A percentile compares a stretch with the other conserved stretches of the same genome.
These are phyloP conservation scores for Fagopyrum esculentum DNA, from an alignment of 148 eudicot species.

Conservation along the genomic window DNA sequence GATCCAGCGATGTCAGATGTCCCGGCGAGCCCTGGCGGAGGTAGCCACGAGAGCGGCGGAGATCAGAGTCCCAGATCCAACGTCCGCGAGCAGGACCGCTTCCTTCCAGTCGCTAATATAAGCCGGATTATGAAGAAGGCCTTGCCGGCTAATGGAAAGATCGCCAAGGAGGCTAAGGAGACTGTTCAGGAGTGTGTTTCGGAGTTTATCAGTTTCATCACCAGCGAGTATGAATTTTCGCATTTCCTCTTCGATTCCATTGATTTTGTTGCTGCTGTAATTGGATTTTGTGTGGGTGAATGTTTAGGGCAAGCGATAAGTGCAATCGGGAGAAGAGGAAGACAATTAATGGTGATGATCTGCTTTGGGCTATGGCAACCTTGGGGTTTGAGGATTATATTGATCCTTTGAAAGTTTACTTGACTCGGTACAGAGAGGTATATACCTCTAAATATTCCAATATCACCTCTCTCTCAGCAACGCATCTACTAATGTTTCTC, in stretches of 20 bases:
- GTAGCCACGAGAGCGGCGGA: constrained; percentile 34
- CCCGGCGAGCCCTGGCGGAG: constrained; percentile 34
- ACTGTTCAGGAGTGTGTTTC: constrained; percentile 45
- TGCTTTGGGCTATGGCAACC: constrained; percentile 93
- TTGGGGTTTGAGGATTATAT: constrained; percentile 90
- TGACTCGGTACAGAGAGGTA: constrained; percentile 81
- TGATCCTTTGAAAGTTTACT: constrained; percentile 80
- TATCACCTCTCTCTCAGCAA: neutral
- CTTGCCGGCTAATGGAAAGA: constrained; percentile 40
- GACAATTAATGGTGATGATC: constrained; percentile 96
- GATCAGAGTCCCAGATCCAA: constrained; percentile 37
- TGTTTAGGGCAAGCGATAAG: constrained; percentile 79
- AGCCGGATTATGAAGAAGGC: constrained; percentile 44
- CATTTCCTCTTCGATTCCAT: neutral
- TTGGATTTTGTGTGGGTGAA: neutral
- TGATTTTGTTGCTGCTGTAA: neutral
- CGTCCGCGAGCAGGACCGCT: constrained; percentile 39
- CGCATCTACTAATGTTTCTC: neutral
- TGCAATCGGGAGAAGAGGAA: constrained; percentile 92
- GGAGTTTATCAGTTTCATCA: constrained; percentile 42
- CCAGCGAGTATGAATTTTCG: constrained; percentile 34
- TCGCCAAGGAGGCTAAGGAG: constrained; percentile 43
- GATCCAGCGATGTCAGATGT: constrained; percentile 26
- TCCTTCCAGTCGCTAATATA: constrained; percentile 35
- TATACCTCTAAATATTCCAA: neutral